A percentile compares a stretch with the other conserved stretches of the same genome.
phyloP scores from a whole-genome alignment of 345 rosid species.

The Kernera saxatilis region DNA sequence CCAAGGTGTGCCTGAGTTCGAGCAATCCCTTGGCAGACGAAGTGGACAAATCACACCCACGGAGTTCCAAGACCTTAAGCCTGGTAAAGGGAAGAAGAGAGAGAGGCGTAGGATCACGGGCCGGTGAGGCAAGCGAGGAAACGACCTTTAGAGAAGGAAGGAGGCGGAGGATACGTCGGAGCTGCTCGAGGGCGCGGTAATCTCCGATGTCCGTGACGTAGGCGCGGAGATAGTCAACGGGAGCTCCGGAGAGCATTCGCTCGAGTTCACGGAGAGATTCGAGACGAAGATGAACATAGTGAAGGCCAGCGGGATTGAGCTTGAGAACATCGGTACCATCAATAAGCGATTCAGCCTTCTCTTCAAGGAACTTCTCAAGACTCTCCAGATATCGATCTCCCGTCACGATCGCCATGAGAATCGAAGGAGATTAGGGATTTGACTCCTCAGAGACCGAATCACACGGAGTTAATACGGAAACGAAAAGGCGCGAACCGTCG shows the following conservation, averaged over 20 bases:
- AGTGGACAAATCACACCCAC: slow-evolving; percentile 91
- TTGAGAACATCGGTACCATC: slow-evolving; percentile 69
- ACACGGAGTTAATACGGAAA: background rate
- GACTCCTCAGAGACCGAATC: background rate
- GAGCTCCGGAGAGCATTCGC: slow-evolving; percentile 77
- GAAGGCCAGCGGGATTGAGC: slow-evolving; percentile 92
- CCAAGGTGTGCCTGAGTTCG: slow-evolving; percentile 78
- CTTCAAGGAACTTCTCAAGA: slow-evolving; percentile 74
- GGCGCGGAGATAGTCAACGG: slow-evolving; percentile 95
- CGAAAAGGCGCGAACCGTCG: background rate
- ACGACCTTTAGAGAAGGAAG: slow-evolving; percentile 81
- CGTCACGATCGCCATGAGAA: slow-evolving; percentile 75
- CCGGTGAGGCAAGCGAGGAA: slow-evolving; percentile 64
- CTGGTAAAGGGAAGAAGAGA: slow-evolving; percentile 76
- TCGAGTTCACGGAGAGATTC: slow-evolving; percentile 89
- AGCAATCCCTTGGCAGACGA: slow-evolving; percentile 91
- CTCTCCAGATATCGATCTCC: slow-evolving; percentile 92
- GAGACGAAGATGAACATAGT: slow-evolving; percentile 87
- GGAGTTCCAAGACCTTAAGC: slow-evolving; percentile 71
- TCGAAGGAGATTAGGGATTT: background rate
- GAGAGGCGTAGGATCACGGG: slow-evolving; percentile 89
- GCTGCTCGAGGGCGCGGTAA: slow-evolving; percentile 93
- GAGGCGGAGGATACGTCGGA: slow-evolving; percentile 76
- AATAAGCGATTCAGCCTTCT: slow-evolving; percentile 59
- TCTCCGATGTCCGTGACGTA: slow-evolving; percentile 96